Evolutionary conservation across 352 stramenopile genomes (phyloP), one percentile per base, ranked within the genome.

Genomic region (Phytophthora uliginosa): DNA sequence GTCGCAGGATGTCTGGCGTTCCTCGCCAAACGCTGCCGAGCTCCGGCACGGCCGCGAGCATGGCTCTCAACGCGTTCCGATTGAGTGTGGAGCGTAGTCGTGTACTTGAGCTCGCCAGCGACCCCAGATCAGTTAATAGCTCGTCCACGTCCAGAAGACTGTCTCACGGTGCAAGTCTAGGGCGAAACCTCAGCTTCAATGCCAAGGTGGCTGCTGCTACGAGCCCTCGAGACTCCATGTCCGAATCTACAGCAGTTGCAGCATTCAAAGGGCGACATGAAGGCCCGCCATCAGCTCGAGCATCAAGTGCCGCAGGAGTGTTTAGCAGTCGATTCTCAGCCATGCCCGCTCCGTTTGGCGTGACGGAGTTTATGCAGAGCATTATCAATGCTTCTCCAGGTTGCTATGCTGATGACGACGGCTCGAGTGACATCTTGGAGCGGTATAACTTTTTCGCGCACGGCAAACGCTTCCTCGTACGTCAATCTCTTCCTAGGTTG

Each of bases 381-480:
- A 74, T 85, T 15, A 82, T 88, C 66, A 83, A 88, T 53, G 70
- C 78, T 10, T 74, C 81, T 8, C 78, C 78, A 20, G 81, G 81
- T 34, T 77, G 57, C 51, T 84, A 82, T 60, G 62, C 52, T 6
- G 60, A 66, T 20, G 81, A 86, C 56, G 81, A 88, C 50, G 78
- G 75, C 17, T 78, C 77, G 9, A 70, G 22, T 28, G 76, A 88
- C 45, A 66, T 85, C 22, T 59, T 54, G 18, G 81, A 88, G 36
- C 78, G 78, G 12, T 88, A 91, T 57, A 89, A 91, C 40, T 91
- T 91, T 52, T 91, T 78, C 70, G 77, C 70, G 2, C 81, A 89
- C 55, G 83, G 81, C 67, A 77, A 77, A 33, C 77, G 83, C 40
- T 89, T 82, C 56, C 66, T 91, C 24, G 72, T 82, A 65, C 54